Conservation (phyloP, 2,329 filamentous ascomycete genomes). For the Claviceps purpurea region DNA sequence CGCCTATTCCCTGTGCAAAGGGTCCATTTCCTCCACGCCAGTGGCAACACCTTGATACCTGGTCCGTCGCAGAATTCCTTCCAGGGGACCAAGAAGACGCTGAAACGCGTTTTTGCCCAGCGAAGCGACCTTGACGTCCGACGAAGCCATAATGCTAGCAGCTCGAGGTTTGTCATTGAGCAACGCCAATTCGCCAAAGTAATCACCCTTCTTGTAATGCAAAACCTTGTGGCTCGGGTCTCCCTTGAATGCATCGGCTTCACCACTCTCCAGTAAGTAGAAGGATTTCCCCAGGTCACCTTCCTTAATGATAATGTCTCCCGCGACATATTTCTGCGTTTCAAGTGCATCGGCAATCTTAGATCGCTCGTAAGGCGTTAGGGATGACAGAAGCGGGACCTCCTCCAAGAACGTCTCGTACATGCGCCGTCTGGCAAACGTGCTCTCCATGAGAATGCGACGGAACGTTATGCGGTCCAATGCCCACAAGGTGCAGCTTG, state of each 20-base stretch:
- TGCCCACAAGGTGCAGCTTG: conserved; percentile 76
- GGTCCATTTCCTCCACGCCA: conserved; percentile 55
- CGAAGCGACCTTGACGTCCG: conserved; percentile 84
- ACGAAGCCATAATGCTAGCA: conserved; percentile 71
- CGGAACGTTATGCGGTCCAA: conserved; percentile 93
- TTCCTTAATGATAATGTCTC: conserved; percentile 76
- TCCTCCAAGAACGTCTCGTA: conserved; percentile 96
- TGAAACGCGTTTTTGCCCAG: conserved; percentile 93
- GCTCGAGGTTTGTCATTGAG: conserved; percentile 89
- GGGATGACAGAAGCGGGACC: conserved; percentile 67
- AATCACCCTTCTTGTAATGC: conserved; percentile 80
- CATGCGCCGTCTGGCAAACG: conserved; percentile 89
- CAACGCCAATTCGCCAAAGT: conserved; percentile 90
- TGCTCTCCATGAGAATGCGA: conserved; percentile 95
- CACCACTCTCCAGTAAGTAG: conserved; percentile 77
- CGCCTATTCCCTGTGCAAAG: conserved; percentile 33
- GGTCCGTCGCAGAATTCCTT: conserved; percentile 82
- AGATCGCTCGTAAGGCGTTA: conserved; percentile 85
- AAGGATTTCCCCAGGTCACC: conserved; percentile 87
- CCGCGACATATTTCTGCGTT: conserved; percentile 69
- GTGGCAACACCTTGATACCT: conserved; percentile 46
- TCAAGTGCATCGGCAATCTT: conserved; percentile 97
- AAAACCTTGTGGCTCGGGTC: conserved; percentile 58
- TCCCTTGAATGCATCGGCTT: conserved; percentile 77
- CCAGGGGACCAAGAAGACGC: conserved; percentile 79